Percentiles rank a stretch among this genome's conserved stretches.
phyloP scores from a whole-genome alignment of 2,329 filamentous ascomycete genomes.

The Aspergillus thermomutatus region DNA sequence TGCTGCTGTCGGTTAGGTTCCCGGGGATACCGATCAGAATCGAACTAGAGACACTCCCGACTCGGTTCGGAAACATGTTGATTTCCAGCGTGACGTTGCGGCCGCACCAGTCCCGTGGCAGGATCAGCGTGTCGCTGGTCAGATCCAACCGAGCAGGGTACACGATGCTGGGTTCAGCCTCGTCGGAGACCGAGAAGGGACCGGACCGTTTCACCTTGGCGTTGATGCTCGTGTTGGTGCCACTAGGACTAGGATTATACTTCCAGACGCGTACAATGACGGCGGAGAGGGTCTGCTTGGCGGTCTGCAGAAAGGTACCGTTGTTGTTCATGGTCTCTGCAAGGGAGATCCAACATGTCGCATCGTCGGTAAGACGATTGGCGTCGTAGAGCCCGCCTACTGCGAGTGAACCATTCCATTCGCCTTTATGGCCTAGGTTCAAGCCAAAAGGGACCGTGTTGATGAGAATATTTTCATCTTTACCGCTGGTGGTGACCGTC shows the following conservation, averaged over 20 bases:
- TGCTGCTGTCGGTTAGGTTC: background rate
- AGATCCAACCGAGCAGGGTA: background rate
- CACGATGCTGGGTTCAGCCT: background rate
- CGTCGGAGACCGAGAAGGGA: background rate
- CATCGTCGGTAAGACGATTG: conserved; percentile 4
- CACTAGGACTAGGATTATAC: background rate
- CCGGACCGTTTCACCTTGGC: background rate
- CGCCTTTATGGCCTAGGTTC: background rate
- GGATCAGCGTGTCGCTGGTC: background rate
- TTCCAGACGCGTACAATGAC: background rate
- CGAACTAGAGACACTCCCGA: background rate
- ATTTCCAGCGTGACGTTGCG: background rate
- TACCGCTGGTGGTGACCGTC: background rate
- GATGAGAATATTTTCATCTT: background rate
- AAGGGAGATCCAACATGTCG: conserved; percentile 1
- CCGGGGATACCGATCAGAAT: background rate
- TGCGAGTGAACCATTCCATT: conserved; percentile 3
- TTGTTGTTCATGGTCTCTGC: conserved; percentile 3
- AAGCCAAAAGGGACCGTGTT: background rate
- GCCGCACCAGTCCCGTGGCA: background rate
- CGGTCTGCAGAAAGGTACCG: background rate
- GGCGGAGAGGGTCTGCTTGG: background rate
- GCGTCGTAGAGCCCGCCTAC: conserved; percentile 5
- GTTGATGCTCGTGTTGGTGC: background rate
- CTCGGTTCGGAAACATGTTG: background rate